phyloP scores from a whole-genome alignment of 805 yeast species.

The Scheffersomyces amazonensis region DNA sequence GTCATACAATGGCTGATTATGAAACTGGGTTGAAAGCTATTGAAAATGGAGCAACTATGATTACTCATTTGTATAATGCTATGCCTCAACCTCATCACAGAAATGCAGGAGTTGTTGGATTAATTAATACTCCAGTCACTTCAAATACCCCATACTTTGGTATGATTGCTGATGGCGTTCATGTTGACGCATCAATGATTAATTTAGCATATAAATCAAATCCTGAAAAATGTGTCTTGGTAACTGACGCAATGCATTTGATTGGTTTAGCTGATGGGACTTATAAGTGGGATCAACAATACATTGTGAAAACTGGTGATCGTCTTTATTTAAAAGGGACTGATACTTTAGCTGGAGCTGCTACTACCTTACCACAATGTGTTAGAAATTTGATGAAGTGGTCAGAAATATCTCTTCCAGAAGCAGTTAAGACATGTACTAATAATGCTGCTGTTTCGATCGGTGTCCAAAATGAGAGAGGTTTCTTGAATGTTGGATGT shows the following conservation, averaged over 20 bases:
- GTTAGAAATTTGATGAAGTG: slow-evolving; percentile 49
- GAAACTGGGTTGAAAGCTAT: slow-evolving; percentile 42
- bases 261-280: slow-evolving; percentile 58
- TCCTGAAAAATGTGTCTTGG: slow-evolving; percentile 53
- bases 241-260: slow-evolving; percentile 58
- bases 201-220: slow-evolving; percentile 48
- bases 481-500: slow-evolving; percentile 49
- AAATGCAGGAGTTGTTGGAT: slow-evolving; percentile 55
- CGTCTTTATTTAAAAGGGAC: slow-evolving; percentile 49
- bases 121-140: slow-evolving; percentile 29
- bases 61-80: slow-evolving; percentile 60
- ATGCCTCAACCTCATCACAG: slow-evolving; percentile 63
- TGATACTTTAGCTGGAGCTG: slow-evolving; percentile 59
- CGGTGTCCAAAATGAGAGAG: slow-evolving; percentile 42
- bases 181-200: slow-evolving; percentile 54
- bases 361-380: slow-evolving; percentile 52
- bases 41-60: slow-evolving; percentile 53
- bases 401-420: slow-evolving; percentile 46
- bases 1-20: slow-evolving; percentile 45
- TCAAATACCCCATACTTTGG: slow-evolving; percentile 46
- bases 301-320: slow-evolving; percentile 46
- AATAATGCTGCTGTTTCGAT: slow-evolving; percentile 52
- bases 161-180: slow-evolving; percentile 56
- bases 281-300: slow-evolving; percentile 50
- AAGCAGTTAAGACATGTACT: slow-evolving; percentile 56